Base-by-base conservation (phyloP, 179 eudicot genomes). In the Spergularia azorica region DNA sequence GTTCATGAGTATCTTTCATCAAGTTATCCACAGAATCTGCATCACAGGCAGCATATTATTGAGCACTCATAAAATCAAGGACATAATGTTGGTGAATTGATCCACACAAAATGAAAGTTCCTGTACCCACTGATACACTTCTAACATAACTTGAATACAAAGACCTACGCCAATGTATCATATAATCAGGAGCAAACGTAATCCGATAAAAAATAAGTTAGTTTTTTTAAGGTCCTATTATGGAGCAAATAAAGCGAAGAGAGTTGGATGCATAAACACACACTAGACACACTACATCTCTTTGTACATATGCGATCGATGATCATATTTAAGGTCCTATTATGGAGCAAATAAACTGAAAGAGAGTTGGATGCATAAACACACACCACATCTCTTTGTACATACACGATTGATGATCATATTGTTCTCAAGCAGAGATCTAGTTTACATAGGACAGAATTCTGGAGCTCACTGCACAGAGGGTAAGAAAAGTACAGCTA, bases 1-100 rank as follows among this genome's bases (percentile, higher is more conserved):
- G 70, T 79, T 96, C 99, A 77, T 96, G 99, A 79, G 89, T 92
- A 72, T 96, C 98, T 43, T 81, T 81, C 96, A 96, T 96, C 80
- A 96, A 85, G 79, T 69, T 91, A 86, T 96, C 99, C 75, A 96
- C 99, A 6, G 99, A 89, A 17, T 96, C 99, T 96, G 32, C 84
- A 77, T 70, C 73, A 60, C 67, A 58, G 52, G 17, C 38, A 58
- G 0, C 61, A 66, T 21, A 41, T 32, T 41, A 26, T 17, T 18
- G 18, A 59, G 63, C 67, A 32, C 43, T 16, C 15, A 10, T 26
- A 5, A 41, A 62, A 62, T 15, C 15, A 1, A 20, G 6, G 3
- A 18, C 12, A 26, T 6, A 32, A 9, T 26, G 15, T 21, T n/a
- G 63, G 26, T n/a, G 63, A 32, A 32, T 26, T 20, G 67, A 10